Percentiles rank a stretch among this genome's conserved stretches.
Evolutionary conservation across 371 early-diverging fungal genomes (phyloP).

Genomic region (Mortierella sp.): DNA sequence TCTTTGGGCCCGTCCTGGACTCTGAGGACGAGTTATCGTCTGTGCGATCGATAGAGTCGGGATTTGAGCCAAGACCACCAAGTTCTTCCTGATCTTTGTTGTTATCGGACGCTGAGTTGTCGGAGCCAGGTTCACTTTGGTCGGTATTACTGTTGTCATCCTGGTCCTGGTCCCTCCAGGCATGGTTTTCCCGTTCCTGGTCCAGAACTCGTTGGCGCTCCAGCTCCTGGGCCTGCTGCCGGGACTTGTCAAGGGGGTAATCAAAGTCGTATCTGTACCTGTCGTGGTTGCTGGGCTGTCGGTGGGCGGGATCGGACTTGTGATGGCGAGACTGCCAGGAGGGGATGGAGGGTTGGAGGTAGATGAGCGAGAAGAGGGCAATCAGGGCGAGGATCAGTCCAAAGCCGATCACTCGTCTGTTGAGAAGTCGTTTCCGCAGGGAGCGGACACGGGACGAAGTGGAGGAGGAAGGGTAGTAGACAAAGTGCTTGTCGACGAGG

Average conservation of each 20-base stretch:
- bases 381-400: constrained; percentile 35
- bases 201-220: constrained; percentile 44
- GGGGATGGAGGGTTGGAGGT: constrained; percentile 38
- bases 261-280: constrained; percentile 52
- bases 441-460: constrained; percentile 42
- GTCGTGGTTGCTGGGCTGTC: constrained; percentile 40
- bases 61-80: constrained; percentile 11
- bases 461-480: constrained; percentile 42
- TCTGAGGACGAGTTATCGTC: not conserved
- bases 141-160: not conserved
- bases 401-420: constrained; percentile 27
- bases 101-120: constrained; percentile 11
- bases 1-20: not conserved
- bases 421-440: constrained; percentile 33
- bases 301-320: constrained; percentile 21
- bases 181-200: constrained; percentile 1
- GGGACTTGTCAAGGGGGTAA: constrained; percentile 42
- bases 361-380: constrained; percentile 39
- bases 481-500: constrained; percentile 55
- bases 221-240: constrained; percentile 45
- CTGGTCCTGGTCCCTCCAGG: constrained; percentile 13
- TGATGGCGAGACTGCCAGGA: constrained; percentile 34
- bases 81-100: not conserved
- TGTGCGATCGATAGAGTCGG: constrained; percentile 4
- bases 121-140: not conserved